These are phyloP conservation scores for Adansonia rubrostipa DNA, from an alignment of 441 rosid genomes.

Conservation along the genomic window DNA sequence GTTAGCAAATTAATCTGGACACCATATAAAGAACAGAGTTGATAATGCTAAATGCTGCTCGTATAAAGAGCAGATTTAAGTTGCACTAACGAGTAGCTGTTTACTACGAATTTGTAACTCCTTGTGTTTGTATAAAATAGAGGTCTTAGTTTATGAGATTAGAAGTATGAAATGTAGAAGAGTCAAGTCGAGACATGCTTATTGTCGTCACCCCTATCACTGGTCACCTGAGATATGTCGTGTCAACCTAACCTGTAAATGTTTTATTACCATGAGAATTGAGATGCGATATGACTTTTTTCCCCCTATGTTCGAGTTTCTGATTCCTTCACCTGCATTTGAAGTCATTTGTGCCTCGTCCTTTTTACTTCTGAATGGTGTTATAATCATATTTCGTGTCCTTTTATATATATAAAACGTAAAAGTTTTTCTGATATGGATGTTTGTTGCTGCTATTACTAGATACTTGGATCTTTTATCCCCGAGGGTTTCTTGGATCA, in stretches of 20 bases:
- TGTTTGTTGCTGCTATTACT: too few species aligned
- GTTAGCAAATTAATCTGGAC: slow-evolving; percentile 98
- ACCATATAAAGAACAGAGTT: slow-evolving; percentile 94
- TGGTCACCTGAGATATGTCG: not conserved
- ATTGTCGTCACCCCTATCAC: not conserved
- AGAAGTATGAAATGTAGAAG: not conserved
- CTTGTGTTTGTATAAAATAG: not conserved
- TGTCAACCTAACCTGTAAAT: not conserved
- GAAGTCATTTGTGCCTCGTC: too few species aligned
- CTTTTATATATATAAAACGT: not conserved
- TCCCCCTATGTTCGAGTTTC: not conserved
- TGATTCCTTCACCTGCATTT: not conserved
- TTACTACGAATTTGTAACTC: slow-evolving; percentile 2
- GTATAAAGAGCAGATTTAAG: not conserved
- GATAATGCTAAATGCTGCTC: slow-evolving; percentile 23
- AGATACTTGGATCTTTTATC: too few species aligned
- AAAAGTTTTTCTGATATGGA: not conserved
- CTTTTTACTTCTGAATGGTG: not conserved
- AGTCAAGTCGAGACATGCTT: not conserved
- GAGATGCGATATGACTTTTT: not conserved
- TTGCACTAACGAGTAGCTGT: not conserved
- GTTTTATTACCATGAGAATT: not conserved
- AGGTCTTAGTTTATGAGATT: not conserved
- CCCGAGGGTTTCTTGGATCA: too few species aligned
- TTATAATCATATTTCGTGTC: not conserved